Base-by-base conservation (phyloP, 352 stramenopile species). In the Pythium aphanidermatum region DNA sequence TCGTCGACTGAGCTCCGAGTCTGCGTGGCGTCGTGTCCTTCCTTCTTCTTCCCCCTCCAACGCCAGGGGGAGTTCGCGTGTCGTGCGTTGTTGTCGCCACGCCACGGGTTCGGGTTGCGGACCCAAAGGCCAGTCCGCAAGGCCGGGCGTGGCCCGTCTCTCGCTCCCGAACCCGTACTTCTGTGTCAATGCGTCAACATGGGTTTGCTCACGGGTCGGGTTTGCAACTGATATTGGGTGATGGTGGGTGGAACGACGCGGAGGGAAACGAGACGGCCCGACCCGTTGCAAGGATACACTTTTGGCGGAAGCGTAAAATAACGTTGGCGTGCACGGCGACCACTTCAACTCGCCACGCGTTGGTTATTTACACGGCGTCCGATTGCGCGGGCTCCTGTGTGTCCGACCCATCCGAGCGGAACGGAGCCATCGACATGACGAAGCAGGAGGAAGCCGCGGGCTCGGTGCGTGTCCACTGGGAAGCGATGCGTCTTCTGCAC, bases 321-420 rank as follows among this genome's bases (percentile, higher is more conserved):
- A 46, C 46, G 46, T 54, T 54, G 13, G 39, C 45, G 36, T 29
- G 26, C n/a, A 43, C 39, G 43, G 13, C 20, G 27, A n/a, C 28
- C 39, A 46, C 48, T 56, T 56, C 48, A 56, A 56, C 24, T 46
- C 37, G 24, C 41, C 47, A 38, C 28, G 34, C 26, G 4, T 17
- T 27, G 29, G 39, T 40, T 12, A 38, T 55, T 46, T 32, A 23
- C 35, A 42, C 41, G 28, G 14, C 8, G 10, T 33, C 14, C n/a
- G 5, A 12, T 17, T 41, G 6, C 24, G 64, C 17, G 70, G 65
- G 37, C 74, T 46, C 46, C 72, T 66, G 29, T 62, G n/a, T n/a
- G n/a, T n/a, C n/a, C n/a, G n/a, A n/a, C n/a, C n/a, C n/a, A n/a
- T n/a, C n/a, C n/a, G n/a, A n/a, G n/a, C n/a, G n/a, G n/a, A n/a